These are phyloP conservation scores for Sistotremastrum suecicum DNA, from an alignment of 768 basidiomycete species.

Conservation along the genomic window DNA sequence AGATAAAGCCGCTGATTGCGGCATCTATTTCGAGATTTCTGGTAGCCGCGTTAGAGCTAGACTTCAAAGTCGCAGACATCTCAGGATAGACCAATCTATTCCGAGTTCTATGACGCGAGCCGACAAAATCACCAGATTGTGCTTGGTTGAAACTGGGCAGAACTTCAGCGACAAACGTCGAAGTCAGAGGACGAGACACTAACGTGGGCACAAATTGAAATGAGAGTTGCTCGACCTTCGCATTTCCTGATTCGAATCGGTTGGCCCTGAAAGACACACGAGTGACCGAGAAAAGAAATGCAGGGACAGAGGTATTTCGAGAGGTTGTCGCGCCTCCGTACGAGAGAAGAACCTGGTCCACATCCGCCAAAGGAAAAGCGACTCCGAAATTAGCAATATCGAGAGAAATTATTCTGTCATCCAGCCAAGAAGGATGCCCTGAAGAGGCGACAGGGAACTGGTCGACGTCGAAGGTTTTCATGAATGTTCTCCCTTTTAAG, in stretches of 20 bases:
- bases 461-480: constrained; percentile 61
- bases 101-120: constrained; percentile 48
- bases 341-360: constrained; percentile 37
- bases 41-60: constrained; percentile 31
- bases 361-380: constrained; percentile 70
- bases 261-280: constrained; percentile 59
- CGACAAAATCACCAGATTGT: constrained; percentile 51
- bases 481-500: constrained; percentile 58
- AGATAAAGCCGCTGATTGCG: constrained; percentile 68
- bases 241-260: constrained; percentile 67
- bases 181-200: constrained; percentile 10
- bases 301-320: constrained; percentile 34
- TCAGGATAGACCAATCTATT: constrained; percentile 70
- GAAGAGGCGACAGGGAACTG: neutral
- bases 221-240: constrained; percentile 54
- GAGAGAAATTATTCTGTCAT: constrained; percentile 20
- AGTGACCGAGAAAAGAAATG: constrained; percentile 76
- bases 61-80: constrained; percentile 62
- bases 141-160: constrained; percentile 66
- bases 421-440: constrained; percentile 17
- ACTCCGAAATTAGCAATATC: constrained; percentile 56
- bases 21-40: constrained; percentile 50
- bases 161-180: neutral
- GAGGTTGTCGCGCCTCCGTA: constrained; percentile 23
- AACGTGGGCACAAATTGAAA: constrained; percentile 79